Evolutionary conservation across 805 yeast species (phyloP).

Genomic region (Candida germanica): DNA sequence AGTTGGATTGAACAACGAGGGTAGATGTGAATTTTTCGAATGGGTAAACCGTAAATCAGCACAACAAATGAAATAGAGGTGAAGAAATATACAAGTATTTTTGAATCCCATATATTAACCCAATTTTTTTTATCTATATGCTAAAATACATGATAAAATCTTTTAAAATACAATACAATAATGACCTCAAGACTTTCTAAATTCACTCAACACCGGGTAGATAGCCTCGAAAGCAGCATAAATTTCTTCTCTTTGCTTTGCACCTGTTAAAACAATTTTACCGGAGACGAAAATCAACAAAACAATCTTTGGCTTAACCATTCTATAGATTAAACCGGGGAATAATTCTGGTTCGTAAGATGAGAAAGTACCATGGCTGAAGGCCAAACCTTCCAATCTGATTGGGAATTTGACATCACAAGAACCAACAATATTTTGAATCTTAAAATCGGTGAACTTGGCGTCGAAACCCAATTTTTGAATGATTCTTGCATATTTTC

Average conservation of each 20-base stretch:
- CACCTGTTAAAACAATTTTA: slow-evolving; percentile 96
- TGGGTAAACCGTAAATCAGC: slow-evolving; percentile 11
- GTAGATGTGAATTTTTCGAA: slow-evolving; percentile 17
- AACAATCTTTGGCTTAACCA: slow-evolving; percentile 98
- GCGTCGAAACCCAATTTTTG: slow-evolving; percentile 98
- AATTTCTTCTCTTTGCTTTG: slow-evolving; percentile 97
- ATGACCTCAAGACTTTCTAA: slow-evolving; percentile 63
- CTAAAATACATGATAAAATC: slow-evolving; percentile 12
- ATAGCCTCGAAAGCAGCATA: slow-evolving; percentile 98
- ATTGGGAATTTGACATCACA: slow-evolving; percentile 99
- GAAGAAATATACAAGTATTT: too few species aligned
- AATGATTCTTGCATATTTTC: slow-evolving; percentile 96
- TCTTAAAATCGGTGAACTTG: slow-evolving; percentile 95
- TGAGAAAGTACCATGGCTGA: slow-evolving; percentile 97
- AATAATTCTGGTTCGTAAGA: slow-evolving; percentile 97
- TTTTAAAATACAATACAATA: slow-evolving; percentile 4
- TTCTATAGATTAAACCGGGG: slow-evolving; percentile 97
- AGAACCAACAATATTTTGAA: slow-evolving; percentile 96
- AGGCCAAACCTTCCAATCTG: slow-evolving; percentile 94
- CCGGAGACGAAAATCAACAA: slow-evolving; percentile 94
- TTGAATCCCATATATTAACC: slow-evolving; percentile 7
- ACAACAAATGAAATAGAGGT: neutral
- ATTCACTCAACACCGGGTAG: slow-evolving; percentile 96
- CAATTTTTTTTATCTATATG: slow-evolving; percentile 8
- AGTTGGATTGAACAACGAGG: slow-evolving; percentile 10